Evolutionary conservation across 1,284 basidiomycete genomes (phyloP).

Genomic region (Macrocystidia cucumis): DNA sequence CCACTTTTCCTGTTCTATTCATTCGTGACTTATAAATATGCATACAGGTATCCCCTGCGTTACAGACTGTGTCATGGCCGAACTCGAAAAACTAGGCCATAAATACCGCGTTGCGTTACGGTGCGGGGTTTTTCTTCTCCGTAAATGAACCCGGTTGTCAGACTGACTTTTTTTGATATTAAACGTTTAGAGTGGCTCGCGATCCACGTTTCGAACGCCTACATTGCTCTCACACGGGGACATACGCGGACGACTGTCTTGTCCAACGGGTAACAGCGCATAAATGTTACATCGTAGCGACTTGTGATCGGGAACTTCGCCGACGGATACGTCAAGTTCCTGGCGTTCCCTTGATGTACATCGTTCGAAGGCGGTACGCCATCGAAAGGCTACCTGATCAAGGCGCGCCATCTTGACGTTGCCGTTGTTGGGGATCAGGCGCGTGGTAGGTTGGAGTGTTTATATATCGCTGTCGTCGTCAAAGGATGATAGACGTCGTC

Average conservation of each 20-base stretch:
- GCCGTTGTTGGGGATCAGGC: background rate
- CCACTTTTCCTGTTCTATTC: background rate
- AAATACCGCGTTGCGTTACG: conserved; percentile 92
- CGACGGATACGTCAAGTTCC: conserved; percentile 90
- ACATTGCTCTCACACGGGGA: conserved; percentile 88
- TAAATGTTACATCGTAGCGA: conserved; percentile 97
- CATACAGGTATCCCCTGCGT: conserved; percentile 94
- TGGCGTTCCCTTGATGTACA: conserved; percentile 95
- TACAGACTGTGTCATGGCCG: conserved; percentile 97
- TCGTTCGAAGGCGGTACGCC: conserved; percentile 83
- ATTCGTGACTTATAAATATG: too few relatives aligned
- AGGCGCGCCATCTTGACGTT: conserved; percentile 55
- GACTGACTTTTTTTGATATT: conserved; percentile 4
- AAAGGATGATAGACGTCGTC: too few relatives aligned
- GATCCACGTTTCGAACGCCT: conserved; percentile 96
- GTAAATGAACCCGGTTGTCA: too few relatives aligned
- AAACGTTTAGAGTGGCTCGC: conserved; percentile 71
- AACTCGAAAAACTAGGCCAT: conserved; percentile 95
- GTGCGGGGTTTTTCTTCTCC: conserved; percentile 41
- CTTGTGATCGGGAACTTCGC: conserved; percentile 93
- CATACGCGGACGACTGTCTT: conserved; percentile 98
- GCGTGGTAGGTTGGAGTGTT: too few relatives aligned
- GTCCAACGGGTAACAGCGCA: conserved; percentile 92
- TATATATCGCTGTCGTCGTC: too few relatives aligned
- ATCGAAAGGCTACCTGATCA: conserved; percentile 92